phyloP scores from a whole-genome alignment of 495 filamentous ascomycete genomes.

The Aspergillus asperescens region DNA sequence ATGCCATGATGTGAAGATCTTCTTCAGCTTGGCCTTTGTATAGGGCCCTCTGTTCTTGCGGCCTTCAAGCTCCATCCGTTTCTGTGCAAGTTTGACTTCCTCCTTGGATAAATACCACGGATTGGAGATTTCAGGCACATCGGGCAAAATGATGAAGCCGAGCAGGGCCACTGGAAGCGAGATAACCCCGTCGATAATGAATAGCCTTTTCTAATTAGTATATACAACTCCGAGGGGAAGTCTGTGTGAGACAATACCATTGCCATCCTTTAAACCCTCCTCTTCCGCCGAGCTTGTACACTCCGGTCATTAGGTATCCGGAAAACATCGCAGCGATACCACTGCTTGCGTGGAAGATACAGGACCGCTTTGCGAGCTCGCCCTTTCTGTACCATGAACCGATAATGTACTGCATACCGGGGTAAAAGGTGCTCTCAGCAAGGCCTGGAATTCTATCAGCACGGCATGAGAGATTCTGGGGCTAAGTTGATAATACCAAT shows the following conservation, averaged over 20 bases:
- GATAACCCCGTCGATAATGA: constrained; percentile 43
- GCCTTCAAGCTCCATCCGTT: constrained; percentile 46
- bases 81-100: constrained; percentile 41
- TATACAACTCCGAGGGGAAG: not conserved
- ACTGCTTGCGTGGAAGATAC: constrained; percentile 56
- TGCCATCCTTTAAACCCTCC: constrained; percentile 48
- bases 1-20: constrained; percentile 51
- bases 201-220: constrained; percentile 25
- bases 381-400: constrained; percentile 50
- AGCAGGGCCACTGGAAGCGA: constrained; percentile 45
- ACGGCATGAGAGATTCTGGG: not conserved
- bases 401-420: constrained; percentile 44
- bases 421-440: constrained; percentile 43
- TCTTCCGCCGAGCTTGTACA: constrained; percentile 44
- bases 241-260: constrained; percentile 20
- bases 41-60: constrained; percentile 40
- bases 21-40: constrained; percentile 44
- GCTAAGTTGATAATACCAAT: constrained; percentile 34
- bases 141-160: constrained; percentile 56
- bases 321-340: constrained; percentile 53
- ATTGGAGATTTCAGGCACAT: constrained; percentile 54
- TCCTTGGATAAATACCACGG: constrained; percentile 46
- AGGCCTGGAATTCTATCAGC: constrained; percentile 25
- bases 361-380: constrained; percentile 54
- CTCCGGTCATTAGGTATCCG: constrained; percentile 53